These are phyloP conservation scores for Hyaloscypha bicolor DNA, from an alignment of 495 filamentous ascomycete genomes.

Conservation along the genomic window DNA sequence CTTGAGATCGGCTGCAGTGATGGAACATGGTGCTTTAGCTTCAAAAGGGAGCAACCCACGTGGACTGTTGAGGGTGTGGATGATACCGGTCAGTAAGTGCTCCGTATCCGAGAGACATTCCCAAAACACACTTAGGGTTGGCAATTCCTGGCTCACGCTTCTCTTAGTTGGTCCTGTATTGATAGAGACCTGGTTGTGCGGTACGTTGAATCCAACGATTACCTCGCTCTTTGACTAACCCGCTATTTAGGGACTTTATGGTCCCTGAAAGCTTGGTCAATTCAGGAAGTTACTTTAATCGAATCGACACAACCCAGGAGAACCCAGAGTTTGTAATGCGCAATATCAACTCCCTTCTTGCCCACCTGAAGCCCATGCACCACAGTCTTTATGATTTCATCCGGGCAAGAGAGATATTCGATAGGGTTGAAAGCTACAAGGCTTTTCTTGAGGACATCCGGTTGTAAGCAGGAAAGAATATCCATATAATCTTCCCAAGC, in stretches of 20 bases:
- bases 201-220: constrained; percentile 17
- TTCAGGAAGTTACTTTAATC: constrained; percentile 23
- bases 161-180: constrained; percentile 21
- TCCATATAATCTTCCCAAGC: neutral
- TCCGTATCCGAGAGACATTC: neutral
- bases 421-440: constrained; percentile 30
- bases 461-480: constrained; percentile 12
- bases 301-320: constrained; percentile 20
- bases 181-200: constrained; percentile 6
- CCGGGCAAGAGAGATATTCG: constrained; percentile 31
- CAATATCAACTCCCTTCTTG: constrained; percentile 27
- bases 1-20: constrained; percentile 35
- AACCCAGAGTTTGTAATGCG: constrained; percentile 32
- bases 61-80: constrained; percentile 36
- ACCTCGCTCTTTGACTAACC: neutral
- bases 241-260: constrained; percentile 28
- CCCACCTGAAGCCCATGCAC: constrained; percentile 24
- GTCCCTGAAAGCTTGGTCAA: neutral
- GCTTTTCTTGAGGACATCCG: constrained; percentile 32
- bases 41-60: constrained; percentile 28
- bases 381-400: constrained; percentile 31
- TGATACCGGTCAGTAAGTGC: constrained; percentile 25
- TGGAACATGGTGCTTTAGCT: constrained; percentile 30
- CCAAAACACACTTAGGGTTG: neutral
- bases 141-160: neutral